Evolutionary conservation across 352 stramenopile genomes (phyloP), one percentile per base, ranked within the genome.

Genomic region (Phytophthora pinifolia): DNA sequence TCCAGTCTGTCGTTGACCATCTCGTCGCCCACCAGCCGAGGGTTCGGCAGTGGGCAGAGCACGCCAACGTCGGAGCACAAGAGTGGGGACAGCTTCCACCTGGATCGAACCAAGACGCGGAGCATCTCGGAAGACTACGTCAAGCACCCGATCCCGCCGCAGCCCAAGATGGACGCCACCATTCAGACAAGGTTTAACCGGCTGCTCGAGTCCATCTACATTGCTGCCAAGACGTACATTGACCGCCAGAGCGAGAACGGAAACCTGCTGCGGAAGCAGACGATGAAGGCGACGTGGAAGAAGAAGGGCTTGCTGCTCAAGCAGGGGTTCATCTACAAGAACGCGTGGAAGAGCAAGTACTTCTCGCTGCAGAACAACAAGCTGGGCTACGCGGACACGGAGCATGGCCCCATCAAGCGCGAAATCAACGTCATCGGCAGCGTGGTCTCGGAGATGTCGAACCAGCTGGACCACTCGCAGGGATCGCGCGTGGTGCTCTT

Each of bases 251-350:
- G 74, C 15, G 57, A 80, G 22, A 73, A 70, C n/a, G 83, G 77
- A 1, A 88, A 77, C 42, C 48, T 88, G 41, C 38, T 91, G 17
- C 74, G 79, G 20, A 89, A 83, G 36, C 72, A 87, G 50, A 76
- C 75, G 12, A 67, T 76, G 18, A 78, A 88, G 42, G 86, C 86
- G 17, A 94, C 83, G 36, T 96, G 86, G 86, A 96, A 96, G 71
- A 96, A 96, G 67, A 94, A 94, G 54, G 86, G 86, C 1, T 63
- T 83, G 60, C 63, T 96, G 18, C 62, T 96, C 6, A 96, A 96
- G 59, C 86, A 96, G 52, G 83, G 83, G 8, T 93, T 93, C 56
- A 89, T 96, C 47, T 94, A 96, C 76, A 94, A 94, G 62, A 93
- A 91, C 65, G 90, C 86, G 47, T 96, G 86, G 86, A 91, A 92